These are phyloP conservation scores for Botryobasidium botryosum DNA, from an alignment of 768 basidiomycete species.

Conservation along the genomic window DNA sequence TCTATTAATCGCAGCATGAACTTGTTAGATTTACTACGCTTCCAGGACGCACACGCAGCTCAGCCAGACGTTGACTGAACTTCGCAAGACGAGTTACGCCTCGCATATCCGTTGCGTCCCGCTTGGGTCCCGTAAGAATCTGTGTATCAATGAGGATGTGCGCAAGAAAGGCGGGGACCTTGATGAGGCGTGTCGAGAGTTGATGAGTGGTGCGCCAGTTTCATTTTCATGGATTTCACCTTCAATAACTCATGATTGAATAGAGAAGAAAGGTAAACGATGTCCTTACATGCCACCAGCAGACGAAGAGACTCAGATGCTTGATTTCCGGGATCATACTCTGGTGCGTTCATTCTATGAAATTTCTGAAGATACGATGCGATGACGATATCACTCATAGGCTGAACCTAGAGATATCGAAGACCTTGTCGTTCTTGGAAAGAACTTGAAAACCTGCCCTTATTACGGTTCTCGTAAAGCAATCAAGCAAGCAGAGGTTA, in stretches of 20 bases:
- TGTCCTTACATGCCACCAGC: constrained; percentile 61
- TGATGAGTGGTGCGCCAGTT: constrained; percentile 42
- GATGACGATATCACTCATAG: constrained; percentile 23
- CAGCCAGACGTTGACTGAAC: constrained; percentile 74
- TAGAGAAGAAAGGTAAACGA: constrained; percentile 47
- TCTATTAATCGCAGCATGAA: background rate
- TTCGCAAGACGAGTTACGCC: constrained; percentile 39
- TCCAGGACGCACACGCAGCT: constrained; percentile 95
- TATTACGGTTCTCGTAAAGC: constrained; percentile 86
- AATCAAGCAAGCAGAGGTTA: constrained; percentile 78
- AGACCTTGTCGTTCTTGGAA: constrained; percentile 64
- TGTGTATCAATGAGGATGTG: constrained; percentile 81
- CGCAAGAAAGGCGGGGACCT: constrained; percentile 42
- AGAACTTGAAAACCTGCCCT: constrained; percentile 56
- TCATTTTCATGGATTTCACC: background rate
- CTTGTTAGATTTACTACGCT: constrained; percentile 62
- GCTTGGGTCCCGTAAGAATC: constrained; percentile 74
- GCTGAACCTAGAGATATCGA: constrained; percentile 88
- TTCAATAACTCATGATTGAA: background rate
- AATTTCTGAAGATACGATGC: background rate
- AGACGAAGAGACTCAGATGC: constrained; percentile 51
- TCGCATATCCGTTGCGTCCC: constrained; percentile 47
- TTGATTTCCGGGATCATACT: constrained; percentile 77
- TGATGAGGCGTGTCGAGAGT: constrained; percentile 76
- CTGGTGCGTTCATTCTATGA: constrained; percentile 31